Conservation (phyloP, 2,329 filamentous ascomycete genomes). For the Aureobasidium uvarum region DNA sequence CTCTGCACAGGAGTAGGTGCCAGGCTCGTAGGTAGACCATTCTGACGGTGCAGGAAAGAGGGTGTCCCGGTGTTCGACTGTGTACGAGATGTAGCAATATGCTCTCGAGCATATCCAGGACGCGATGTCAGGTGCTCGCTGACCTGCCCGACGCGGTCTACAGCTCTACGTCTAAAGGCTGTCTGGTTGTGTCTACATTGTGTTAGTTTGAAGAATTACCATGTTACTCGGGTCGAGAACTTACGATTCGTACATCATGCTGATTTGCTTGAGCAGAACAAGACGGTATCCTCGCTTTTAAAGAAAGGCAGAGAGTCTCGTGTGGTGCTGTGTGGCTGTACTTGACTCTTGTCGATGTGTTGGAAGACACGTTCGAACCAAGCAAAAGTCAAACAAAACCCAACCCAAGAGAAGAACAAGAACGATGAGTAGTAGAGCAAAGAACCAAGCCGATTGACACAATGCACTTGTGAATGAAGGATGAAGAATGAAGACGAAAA, state of each 20-base stretch:
- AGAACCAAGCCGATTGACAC: neutral
- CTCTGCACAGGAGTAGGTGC: neutral
- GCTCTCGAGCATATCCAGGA: neutral
- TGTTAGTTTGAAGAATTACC: neutral
- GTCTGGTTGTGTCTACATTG: neutral
- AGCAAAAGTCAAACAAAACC: slow-evolving; percentile 4
- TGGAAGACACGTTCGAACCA: neutral
- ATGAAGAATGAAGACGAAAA: neutral
- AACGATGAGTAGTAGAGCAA: neutral
- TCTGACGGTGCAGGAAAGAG: neutral
- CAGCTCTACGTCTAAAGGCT: neutral
- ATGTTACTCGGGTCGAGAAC: neutral
- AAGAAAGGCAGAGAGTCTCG: too few species aligned
- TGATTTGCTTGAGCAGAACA: neutral
- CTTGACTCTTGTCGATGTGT: neutral
- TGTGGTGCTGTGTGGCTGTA: neutral
- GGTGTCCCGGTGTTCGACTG: neutral
- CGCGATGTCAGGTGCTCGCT: neutral
- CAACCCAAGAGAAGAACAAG: slow-evolving; percentile 1
- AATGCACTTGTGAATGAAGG: neutral
- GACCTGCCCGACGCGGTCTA: neutral
- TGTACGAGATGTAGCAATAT: neutral
- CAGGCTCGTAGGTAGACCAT: neutral
- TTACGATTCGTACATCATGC: neutral
- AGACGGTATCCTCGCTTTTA: neutral